These are phyloP conservation scores for Kitagawia praeruptora DNA, from an alignment of 129 eudicot species.

Conservation along the genomic window DNA sequence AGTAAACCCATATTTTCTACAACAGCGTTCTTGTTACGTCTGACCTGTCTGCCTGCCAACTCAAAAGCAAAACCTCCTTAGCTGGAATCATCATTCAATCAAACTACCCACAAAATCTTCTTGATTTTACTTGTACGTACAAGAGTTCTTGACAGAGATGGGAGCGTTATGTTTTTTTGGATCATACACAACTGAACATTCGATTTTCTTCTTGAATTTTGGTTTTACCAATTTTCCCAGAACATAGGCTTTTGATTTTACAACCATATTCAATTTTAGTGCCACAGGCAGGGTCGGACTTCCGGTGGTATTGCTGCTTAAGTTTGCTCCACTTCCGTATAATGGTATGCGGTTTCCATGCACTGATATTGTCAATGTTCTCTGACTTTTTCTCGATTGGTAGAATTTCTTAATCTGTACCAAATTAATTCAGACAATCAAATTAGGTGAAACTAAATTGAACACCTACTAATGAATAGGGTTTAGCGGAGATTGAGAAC, in stretches of 20 bases:
- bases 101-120: not conserved
- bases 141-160: constrained; percentile 46
- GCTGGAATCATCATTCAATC: not conserved
- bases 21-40: not conserved
- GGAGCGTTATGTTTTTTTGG: constrained; percentile 39
- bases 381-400: constrained; percentile 53
- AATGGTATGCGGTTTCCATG: constrained; percentile 62
- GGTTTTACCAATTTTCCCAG: constrained; percentile 86
- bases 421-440: not conserved
- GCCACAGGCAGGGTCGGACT: constrained; percentile 57
- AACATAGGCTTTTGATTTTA: constrained; percentile 74
- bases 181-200: constrained; percentile 47
- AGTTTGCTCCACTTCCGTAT: constrained; percentile 74
- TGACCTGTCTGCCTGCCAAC: not conserved
- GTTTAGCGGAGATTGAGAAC: not conserved
- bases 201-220: constrained; percentile 48
- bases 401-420: constrained; percentile 67
- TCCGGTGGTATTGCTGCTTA: constrained; percentile 68
- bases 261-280: constrained; percentile 45
- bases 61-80: not conserved
- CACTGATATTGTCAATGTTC: constrained; percentile 35
- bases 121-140: constrained; percentile 31
- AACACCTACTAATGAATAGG: not conserved
- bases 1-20: not conserved
- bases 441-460: not conserved